Base-by-base conservation (phyloP, 2,329 filamentous ascomycete species). In the Cercospora sesami region DNA sequence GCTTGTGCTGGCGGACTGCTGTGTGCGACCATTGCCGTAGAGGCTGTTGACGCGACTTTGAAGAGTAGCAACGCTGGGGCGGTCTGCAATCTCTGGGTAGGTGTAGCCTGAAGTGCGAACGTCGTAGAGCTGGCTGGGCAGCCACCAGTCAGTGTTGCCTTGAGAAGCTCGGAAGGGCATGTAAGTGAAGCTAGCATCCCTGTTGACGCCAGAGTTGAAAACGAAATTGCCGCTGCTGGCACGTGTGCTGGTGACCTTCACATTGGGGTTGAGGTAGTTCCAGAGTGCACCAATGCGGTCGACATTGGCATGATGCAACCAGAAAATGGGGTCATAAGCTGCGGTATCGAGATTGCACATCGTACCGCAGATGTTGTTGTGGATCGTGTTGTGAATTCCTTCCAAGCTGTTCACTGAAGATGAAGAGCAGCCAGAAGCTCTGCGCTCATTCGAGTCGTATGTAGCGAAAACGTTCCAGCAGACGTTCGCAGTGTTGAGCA, bases 121-220 rank as follows among this genome's bases (percentile, higher is more conserved):
- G 70, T 82, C 83, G 66, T 88, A 63, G 10, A 55, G 48, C 61
- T 63, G 45, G 30, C 28, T 84, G 1, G 90, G 90, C 10, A 85
- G 89, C 88, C 90, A 93, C 78, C 90, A 91, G 2, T 83, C 83
- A 55, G 88, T 87, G 3, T 78, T 75, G 63, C 85, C 82, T 57
- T 84, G 80, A 72, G 61, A 55, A 5, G 26, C 30, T 23, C 87
- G 88, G 78, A 94, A 94, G 0, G 91, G 91, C 0, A 87, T 87
- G 39, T 76, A 63, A 4, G 71, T 68, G 16, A 74, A 74, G 61
- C 69, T 51, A 0, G 63, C 59, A 39, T 73, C 64, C 45, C 68
- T 70, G 63, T 26, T 71, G 70, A 23, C 68, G 68, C 33, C 72
- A 71, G 21, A 55, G 26, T 60, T 75, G 73, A 36, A 63, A 0